Evolutionary conservation across 2,329 filamentous ascomycete species (phyloP), one percentile per base, ranked within the genome.

Genomic region (Pyrenophora seminiperda): DNA sequence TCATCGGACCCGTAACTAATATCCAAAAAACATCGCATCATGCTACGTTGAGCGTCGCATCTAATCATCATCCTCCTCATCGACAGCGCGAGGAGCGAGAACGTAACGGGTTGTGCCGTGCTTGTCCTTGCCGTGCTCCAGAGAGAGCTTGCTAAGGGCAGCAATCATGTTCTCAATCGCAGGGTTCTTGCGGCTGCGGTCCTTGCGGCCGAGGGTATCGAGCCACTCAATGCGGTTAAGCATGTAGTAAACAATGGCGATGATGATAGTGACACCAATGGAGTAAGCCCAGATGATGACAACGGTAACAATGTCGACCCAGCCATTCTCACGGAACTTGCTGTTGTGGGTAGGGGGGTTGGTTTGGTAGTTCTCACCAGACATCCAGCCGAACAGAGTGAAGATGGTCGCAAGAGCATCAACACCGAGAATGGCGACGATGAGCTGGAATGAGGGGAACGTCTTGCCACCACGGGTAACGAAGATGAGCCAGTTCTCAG

Each of bases 331-430:
- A 58, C 77, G 69, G 62, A 76, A 71, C 41, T 65, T 52, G 62
- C 66, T 73, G 58, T 67, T 66, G 51, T 65, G 62, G 54, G 74
- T 73, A 56, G 77, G 78, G 33, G 62, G 61, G 63, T 74, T 70
- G 62, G 75, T 73, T 72, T 71, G 59, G 68, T 64, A 72, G 47
- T 54, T 73, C 39, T 75, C 73, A 51, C 83, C 84, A 34, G 81
- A 82, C 62, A 91, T 77, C 87, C 87, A 90, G 51, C 88, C 88
- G 76, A 90, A 90, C 67, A 89, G 73, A 75, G 81, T 83, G 81
- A 90, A 91, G 67, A 90, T 78, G 48, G 87, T 90, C 30, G 88
- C 84, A 20, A 90, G 74, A 42, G 83, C 81, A 71, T 90, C 88
- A 67, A 91, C 88, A 71, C 82, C 79, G 61, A 88, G 77, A 72